These are phyloP conservation scores for Pestalotiopsis fici DNA, from an alignment of 2,329 filamentous ascomycete genomes.

Conservation along the genomic window DNA sequence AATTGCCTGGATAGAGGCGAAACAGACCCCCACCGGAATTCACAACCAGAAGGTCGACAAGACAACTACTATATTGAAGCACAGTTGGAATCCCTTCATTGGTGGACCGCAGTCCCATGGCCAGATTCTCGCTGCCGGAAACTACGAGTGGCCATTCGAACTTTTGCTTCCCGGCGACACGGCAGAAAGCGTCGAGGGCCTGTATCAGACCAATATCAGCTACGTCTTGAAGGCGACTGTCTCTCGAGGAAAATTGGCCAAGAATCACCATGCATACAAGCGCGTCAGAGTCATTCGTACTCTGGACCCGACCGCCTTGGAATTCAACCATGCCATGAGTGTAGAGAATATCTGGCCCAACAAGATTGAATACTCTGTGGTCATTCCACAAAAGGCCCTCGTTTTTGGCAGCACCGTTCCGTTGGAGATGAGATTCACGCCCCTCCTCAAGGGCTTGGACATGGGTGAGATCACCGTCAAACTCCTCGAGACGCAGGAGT, in stretches of 20 bases:
- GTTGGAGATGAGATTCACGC: constrained; percentile 84
- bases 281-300: constrained; percentile 78
- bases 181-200: constrained; percentile 88
- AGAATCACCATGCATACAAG: constrained; percentile 81
- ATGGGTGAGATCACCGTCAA: constrained; percentile 82
- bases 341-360: constrained; percentile 98
- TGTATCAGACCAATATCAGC: constrained; percentile 82
- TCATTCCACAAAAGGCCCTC: constrained; percentile 90
- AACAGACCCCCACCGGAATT: constrained; percentile 55
- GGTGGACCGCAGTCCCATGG: constrained; percentile 56
- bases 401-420: constrained; percentile 88
- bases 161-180: constrained; percentile 70
- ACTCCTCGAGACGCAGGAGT: constrained; percentile 77
- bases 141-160: constrained; percentile 84
- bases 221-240: constrained; percentile 93
- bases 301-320: constrained; percentile 72
- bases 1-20: constrained; percentile 58
- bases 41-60: constrained; percentile 62
- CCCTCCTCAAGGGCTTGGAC: constrained; percentile 83
- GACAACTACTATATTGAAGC: constrained; percentile 62
- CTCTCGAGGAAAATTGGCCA: constrained; percentile 81
- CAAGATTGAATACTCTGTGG: constrained; percentile 94
- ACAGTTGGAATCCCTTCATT: constrained; percentile 70
- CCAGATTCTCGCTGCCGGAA: constrained; percentile 66
- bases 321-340: constrained; percentile 85